Percentiles rank a stretch among this genome's conserved stretches.
Evolutionary conservation across 805 yeast species (phyloP).

Genomic region (Sugiyamaella mastotermitis): DNA sequence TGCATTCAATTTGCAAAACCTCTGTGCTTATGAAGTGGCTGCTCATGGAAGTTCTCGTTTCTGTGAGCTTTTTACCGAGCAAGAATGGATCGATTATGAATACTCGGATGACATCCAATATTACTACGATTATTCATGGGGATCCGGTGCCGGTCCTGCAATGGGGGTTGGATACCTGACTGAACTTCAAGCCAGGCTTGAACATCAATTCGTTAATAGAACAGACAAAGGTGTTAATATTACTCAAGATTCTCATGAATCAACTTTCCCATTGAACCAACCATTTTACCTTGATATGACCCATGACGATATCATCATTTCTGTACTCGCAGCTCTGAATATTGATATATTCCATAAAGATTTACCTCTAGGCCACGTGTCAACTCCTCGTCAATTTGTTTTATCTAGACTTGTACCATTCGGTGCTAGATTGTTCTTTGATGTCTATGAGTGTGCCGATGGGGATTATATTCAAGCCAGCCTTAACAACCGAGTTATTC

Average conservation of each 20-base stretch:
- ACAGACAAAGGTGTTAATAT: conserved; percentile 46
- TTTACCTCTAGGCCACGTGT: conserved; percentile 41
- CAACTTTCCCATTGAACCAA: conserved; percentile 37
- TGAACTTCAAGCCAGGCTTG: conserved; percentile 38
- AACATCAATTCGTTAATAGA: conserved; percentile 44
- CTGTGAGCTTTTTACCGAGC: conserved; percentile 61
- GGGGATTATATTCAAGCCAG: conserved; percentile 27
- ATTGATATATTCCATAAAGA: conserved; percentile 36
- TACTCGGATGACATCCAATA: conserved; percentile 54
- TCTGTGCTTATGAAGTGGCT: conserved; percentile 73
- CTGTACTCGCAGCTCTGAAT: conserved; percentile 61
- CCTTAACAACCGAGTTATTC: conserved; percentile 34
- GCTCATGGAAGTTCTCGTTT: conserved; percentile 61
- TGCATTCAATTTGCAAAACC: conserved; percentile 45
- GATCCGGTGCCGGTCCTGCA: conserved; percentile 49
- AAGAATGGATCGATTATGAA: conserved; percentile 57
- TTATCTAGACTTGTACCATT: conserved; percentile 37
- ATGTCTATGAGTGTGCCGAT: conserved; percentile 30
- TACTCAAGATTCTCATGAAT: conserved; percentile 28
- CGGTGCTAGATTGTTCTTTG: conserved; percentile 36
- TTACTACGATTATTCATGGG: conserved; percentile 61
- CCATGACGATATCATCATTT: conserved; percentile 65
- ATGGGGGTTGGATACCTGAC: conserved; percentile 55
- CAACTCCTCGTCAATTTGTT: conserved; percentile 34
- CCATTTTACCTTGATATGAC: conserved; percentile 63